Evolutionary conservation across 106 monocot genomes (phyloP).

Genomic region (Narthecium ossifragum): DNA sequence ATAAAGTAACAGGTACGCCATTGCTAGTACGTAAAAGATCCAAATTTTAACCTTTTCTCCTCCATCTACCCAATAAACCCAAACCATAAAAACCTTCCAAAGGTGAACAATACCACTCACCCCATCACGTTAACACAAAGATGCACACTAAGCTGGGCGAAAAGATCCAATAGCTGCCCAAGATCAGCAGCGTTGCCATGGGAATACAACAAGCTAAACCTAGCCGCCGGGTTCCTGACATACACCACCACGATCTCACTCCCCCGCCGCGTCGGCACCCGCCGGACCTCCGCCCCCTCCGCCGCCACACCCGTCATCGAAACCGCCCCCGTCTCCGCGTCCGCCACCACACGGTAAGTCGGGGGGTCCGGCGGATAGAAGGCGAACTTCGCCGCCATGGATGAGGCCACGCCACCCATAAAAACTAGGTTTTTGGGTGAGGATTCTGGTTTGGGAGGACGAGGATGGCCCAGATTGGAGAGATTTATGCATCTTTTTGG

Average conservation of each 20-base stretch:
- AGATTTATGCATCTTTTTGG: too few species aligned
- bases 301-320: slow-evolving; percentile 29
- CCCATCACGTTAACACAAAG: slow-evolving; percentile 70
- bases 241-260: slow-evolving; percentile 58
- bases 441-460: too few species aligned
- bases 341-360: slow-evolving; percentile 40
- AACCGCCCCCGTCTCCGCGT: slow-evolving; percentile 26
- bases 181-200: slow-evolving; percentile 90
- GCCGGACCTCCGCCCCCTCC: slow-evolving; percentile 61
- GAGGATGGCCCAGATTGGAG: too few species aligned
- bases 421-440: too few species aligned
- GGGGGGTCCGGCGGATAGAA: slow-evolving; percentile 78
- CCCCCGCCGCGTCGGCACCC: slow-evolving; percentile 44
- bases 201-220: slow-evolving; percentile 65
- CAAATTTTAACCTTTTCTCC: not conserved
- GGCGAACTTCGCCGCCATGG: slow-evolving; percentile 76
- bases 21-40: not conserved
- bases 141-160: slow-evolving; percentile 54
- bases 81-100: not conserved
- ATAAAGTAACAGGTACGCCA: not conserved
- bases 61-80: not conserved
- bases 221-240: slow-evolving; percentile 39
- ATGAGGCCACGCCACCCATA: slow-evolving; percentile 73
- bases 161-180: slow-evolving; percentile 61
- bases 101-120: too few species aligned